These are phyloP conservation scores for Arthrobotrys conoides DNA, from an alignment of 2,329 filamentous ascomycete genomes.

Conservation along the genomic window DNA sequence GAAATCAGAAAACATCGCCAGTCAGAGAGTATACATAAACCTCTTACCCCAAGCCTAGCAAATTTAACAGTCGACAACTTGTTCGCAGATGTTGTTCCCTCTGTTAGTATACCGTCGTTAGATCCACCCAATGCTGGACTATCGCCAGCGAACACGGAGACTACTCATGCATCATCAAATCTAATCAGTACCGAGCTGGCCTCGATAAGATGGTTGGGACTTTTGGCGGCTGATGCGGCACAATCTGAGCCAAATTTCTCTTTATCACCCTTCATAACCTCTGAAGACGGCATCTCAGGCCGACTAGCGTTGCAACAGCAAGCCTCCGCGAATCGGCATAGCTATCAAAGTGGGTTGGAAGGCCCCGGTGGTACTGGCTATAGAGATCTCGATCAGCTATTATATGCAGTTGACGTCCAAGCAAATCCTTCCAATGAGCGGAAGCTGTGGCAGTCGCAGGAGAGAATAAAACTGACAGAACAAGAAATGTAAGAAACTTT, in stretches of 20 bases:
- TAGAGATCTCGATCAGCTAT: slow-evolving; percentile 50
- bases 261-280: slow-evolving; percentile 39
- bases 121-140: slow-evolving; percentile 41
- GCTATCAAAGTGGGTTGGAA: slow-evolving; percentile 36
- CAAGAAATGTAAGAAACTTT: slow-evolving; percentile 60
- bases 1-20: slow-evolving; percentile 56
- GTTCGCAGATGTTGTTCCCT: slow-evolving; percentile 48
- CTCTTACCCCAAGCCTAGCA: slow-evolving; percentile 34
- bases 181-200: slow-evolving; percentile 54
- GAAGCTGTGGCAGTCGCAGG: slow-evolving; percentile 62
- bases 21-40: slow-evolving; percentile 48
- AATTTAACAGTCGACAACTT: slow-evolving; percentile 45
- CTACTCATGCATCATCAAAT: slow-evolving; percentile 51
- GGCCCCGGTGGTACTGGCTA: slow-evolving; percentile 47
- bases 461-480: slow-evolving; percentile 60
- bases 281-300: slow-evolving; percentile 49
- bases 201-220: slow-evolving; percentile 56
- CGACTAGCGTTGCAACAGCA: slow-evolving; percentile 49
- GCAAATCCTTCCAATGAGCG: slow-evolving; percentile 53
- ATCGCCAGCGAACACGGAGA: slow-evolving; percentile 56
- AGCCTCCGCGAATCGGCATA: slow-evolving; percentile 45
- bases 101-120: slow-evolving; percentile 28
- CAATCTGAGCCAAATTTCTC: slow-evolving; percentile 55
- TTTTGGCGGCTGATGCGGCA: slow-evolving; percentile 54
- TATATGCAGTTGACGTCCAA: slow-evolving; percentile 56